Base-by-base conservation (phyloP, 148 eudicot genomes). In the Chenopodium berlandieri region DNA sequence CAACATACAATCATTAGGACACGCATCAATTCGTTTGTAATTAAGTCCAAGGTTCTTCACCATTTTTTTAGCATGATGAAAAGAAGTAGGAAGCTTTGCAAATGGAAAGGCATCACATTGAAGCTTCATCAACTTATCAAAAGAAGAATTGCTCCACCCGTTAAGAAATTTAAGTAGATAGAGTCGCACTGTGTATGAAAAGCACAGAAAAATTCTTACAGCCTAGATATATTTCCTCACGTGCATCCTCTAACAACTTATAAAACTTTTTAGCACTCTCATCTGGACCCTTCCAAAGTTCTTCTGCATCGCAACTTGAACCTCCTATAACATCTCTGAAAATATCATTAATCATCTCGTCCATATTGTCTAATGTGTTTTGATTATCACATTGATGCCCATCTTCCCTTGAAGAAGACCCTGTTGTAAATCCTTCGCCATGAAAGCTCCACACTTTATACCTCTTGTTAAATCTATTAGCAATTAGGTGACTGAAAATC, bases 381-480 rank as follows among this genome's bases (percentile, higher is more conserved):
- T 2, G 14, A 19, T 10, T 30, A 8, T 2, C 63, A 17, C n/a
- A 3, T 0, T 68, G 64, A 3, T 34, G 37, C 5, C 16, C 10
- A 30, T 6, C 64, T 62, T n/a, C 31, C 52, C 31, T 60, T 19
- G 3, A 22, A 22, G 47, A 67, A 12, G 19, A 23, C 32, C 62
- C 64, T 2, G 74, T 14, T 3, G 74, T 67, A 13, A 78, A 31
- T 48, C 74, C 80, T 63, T 67, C 73, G 8, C 80, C 80, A 19
- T 78, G 80, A 37, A 66, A 78, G 20, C 67, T 78, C 73, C 73
- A 67, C 44, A 66, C 60, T 25, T 47, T 78, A 47, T 66, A 78
- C 31, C 37, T 47, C 14, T 66, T 67, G 16, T 27, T 47, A 47
- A 78, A 78, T 27, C 2, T 47, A n/a, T 78, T 19, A 50, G 31